phyloP scores from a whole-genome alignment of 768 basidiomycete genomes.

The Russula compacta region DNA sequence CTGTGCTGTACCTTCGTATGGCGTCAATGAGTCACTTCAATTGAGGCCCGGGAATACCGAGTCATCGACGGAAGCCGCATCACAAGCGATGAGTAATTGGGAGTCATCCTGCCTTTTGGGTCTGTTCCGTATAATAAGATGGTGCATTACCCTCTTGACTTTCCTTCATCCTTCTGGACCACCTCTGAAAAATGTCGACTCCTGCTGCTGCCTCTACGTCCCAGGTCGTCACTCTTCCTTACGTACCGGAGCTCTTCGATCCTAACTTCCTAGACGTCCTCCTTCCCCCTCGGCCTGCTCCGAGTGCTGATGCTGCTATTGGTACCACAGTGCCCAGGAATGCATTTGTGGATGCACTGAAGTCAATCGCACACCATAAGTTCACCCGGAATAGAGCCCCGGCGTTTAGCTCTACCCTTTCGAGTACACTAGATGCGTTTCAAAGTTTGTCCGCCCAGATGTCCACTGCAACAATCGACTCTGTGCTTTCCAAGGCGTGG shows the following conservation, averaged over 20 bases:
- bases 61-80: too few relatives aligned
- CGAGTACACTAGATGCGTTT: slow-evolving; percentile 50
- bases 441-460: slow-evolving; percentile 30
- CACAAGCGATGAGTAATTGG: background rate
- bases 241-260: slow-evolving; percentile 49
- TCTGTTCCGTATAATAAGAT: slow-evolving; percentile 1
- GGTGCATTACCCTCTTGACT: too few relatives aligned
- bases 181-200: slow-evolving; percentile 8
- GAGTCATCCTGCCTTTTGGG: background rate
- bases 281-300: slow-evolving; percentile 29
- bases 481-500: slow-evolving; percentile 44
- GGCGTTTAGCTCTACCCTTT: slow-evolving; percentile 43
- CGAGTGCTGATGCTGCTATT: background rate
- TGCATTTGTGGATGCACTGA: slow-evolving; percentile 49
- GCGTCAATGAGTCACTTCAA: too few relatives aligned
- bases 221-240: slow-evolving; percentile 45
- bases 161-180: background rate
- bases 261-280: slow-evolving; percentile 48
- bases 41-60: too few relatives aligned
- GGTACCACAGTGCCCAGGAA: slow-evolving; percentile 25
- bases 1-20: too few relatives aligned
- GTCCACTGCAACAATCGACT: slow-evolving; percentile 23
- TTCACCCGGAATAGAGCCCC: slow-evolving; percentile 44
- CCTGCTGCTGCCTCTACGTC: slow-evolving; percentile 23
- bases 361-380: slow-evolving; percentile 34